A percentile compares a stretch with the other conserved stretches of the same genome.
phyloP scores from a whole-genome alignment of 164 flowering plant species.

The Nelumbo lutea region DNA sequence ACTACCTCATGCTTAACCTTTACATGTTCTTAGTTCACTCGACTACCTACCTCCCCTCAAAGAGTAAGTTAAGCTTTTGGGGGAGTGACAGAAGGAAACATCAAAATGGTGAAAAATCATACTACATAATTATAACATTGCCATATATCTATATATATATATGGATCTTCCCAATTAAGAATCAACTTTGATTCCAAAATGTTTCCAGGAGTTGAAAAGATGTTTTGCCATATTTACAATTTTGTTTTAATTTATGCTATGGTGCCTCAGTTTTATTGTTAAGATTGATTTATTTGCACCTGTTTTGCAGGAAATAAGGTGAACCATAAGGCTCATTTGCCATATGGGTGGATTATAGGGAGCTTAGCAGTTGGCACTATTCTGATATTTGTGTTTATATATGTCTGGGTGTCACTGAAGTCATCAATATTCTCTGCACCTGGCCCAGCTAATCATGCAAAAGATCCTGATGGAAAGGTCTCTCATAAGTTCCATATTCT shows the following conservation, averaged over 20 bases:
- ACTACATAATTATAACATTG: too few species aligned
- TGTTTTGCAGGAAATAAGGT: conserved; percentile 45
- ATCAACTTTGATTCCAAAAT: too few species aligned
- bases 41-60: too few species aligned
- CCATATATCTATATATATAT: too few species aligned
- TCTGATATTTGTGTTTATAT: conserved; percentile 39
- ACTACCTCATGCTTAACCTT: too few species aligned
- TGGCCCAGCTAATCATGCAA: conserved; percentile 29
- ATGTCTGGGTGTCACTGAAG: conserved; percentile 42
- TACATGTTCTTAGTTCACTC: too few species aligned
- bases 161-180: too few species aligned
- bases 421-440: conserved; percentile 40
- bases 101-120: too few species aligned
- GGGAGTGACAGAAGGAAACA: too few species aligned
- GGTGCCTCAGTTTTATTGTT: neutral
- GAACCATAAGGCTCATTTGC: conserved; percentile 45
- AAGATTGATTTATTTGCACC: conserved; percentile 6
- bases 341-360: conserved; percentile 82
- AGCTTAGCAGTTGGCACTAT: conserved; percentile 49
- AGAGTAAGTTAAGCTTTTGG: too few species aligned
- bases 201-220: too few species aligned
- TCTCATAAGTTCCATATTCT: conserved; percentile 78
- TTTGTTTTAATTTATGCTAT: neutral
- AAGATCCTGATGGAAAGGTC: conserved; percentile 44
- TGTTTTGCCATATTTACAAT: too few species aligned